Evolutionary conservation across 1,284 basidiomycete genomes (phyloP).

Genomic region (Phaffia rhodozyma): DNA sequence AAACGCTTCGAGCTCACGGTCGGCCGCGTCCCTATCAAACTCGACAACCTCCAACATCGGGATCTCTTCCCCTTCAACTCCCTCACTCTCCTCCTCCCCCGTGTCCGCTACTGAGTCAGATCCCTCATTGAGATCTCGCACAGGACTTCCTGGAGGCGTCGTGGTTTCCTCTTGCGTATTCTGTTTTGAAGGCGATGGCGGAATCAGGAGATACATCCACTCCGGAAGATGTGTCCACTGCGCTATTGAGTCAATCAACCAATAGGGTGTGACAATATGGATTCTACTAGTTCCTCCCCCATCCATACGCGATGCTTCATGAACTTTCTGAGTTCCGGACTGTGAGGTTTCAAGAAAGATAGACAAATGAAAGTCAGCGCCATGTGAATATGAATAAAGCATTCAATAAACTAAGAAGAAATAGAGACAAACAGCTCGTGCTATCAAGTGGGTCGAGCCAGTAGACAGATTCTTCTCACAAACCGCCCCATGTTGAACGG

Average conservation of each 20-base stretch:
- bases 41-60: slow-evolving; percentile 12
- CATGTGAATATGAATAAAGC: slow-evolving; percentile 9
- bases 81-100: slow-evolving; percentile 32
- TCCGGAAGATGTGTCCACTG: slow-evolving; percentile 47
- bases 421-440: slow-evolving; percentile 53
- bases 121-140: slow-evolving; percentile 14
- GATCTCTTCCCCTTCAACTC: slow-evolving; percentile 36
- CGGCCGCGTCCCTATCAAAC: slow-evolving; percentile 64
- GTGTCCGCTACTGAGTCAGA: slow-evolving; percentile 13
- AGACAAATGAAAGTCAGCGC: slow-evolving; percentile 8
- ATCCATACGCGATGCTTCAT: slow-evolving; percentile 48
- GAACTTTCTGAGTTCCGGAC: slow-evolving; percentile 83
- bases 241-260: slow-evolving; percentile 77
- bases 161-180: slow-evolving; percentile 15
- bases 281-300: slow-evolving; percentile 40
- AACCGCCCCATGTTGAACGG: slow-evolving; percentile 74
- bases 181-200: neutral
- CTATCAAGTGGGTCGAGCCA: slow-evolving; percentile 80
- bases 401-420: neutral
- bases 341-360: slow-evolving; percentile 28
- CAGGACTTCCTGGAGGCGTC: slow-evolving; percentile 19
- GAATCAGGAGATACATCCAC: slow-evolving; percentile 21
- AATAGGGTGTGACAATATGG: slow-evolving; percentile 71
- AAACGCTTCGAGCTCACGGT: slow-evolving; percentile 74
- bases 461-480: slow-evolving; percentile 57